Base-by-base conservation (phyloP, 208 protist genomes). In the Jaenimonas drosophilae region DNA sequence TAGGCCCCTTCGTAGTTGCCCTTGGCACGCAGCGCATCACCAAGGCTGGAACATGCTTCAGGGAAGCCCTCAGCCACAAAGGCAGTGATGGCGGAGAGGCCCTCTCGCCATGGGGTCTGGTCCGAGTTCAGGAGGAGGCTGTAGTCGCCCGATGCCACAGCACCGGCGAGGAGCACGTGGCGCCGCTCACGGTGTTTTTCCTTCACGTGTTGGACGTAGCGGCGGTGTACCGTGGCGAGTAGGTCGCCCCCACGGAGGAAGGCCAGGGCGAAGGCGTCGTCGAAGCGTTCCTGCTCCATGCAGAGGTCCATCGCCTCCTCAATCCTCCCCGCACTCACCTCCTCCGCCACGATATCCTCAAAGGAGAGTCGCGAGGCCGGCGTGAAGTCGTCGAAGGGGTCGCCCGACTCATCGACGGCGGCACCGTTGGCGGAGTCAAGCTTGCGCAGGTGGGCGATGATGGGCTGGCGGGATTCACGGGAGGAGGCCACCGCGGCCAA, bases 261-360 rank as follows among this genome's bases (percentile, higher is more conserved):
- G 26, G 83, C 77, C 28, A 91, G 45, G 1, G 76, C 64, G 46
- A 83, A 91, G 34, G 83, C 83, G 57, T 91, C 83, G 25, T 64
- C 75, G 64, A 75, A 91, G 44, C 47, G 60, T 33, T 54, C 29
- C 37, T 68, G 57, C 21, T 70, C 59, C 27, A 91, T 58, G 62
- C 83, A 91, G 19, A 82, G 53, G 40, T 85, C 66, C 41, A 87
- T 76, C 36, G 78, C 77, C 56, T 77, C 73, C 47, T 70, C 59
- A 33, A 88, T 72, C 29, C 66, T 60, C 25, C 78, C 76, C n/a
- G 48, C 65, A 31, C 57, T 70, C 30, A 91, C 66, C n/a, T 66
- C 49, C 43, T 75, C 59, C 24, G 78, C 52, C 20, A 64, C 64
- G 36, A 72, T 55, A 45, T 87, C 76, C 49, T 85, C 76, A 60